Conservation (phyloP, 31 red algal species). For the Porphyra umbilicalis region DNA sequence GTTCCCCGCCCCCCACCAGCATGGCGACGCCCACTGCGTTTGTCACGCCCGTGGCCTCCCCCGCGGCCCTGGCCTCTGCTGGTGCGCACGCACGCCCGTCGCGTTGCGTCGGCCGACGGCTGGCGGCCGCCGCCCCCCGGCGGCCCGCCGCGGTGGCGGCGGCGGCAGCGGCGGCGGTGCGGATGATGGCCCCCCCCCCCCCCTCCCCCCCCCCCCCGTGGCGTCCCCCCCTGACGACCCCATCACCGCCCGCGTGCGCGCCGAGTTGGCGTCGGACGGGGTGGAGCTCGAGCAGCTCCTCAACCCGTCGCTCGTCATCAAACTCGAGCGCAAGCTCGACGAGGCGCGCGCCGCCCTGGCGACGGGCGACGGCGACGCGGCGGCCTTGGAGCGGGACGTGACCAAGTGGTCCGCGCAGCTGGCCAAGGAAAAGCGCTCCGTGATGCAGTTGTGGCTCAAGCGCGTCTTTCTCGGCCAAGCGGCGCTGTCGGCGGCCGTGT, state of each 20-base stretch:
- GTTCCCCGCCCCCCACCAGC: background rate
- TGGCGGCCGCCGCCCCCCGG: too few species aligned
- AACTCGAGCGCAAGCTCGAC: conserved; percentile 51
- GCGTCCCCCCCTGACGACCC: conserved; percentile 33
- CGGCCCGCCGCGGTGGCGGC: background rate
- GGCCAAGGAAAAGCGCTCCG: conserved; percentile 45
- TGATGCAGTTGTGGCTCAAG: conserved; percentile 83
- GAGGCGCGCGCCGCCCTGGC: background rate
- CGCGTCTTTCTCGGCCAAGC: conserved; percentile 65
- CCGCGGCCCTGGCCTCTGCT: background rate
- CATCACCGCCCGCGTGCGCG: conserved; percentile 36
- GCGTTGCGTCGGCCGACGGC: background rate
- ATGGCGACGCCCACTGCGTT: background rate
- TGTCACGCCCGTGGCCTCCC: background rate
- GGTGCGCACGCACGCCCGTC: background rate
- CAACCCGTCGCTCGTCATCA: conserved; percentile 56
- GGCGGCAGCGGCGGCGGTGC: background rate
- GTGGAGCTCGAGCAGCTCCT: conserved; percentile 74
- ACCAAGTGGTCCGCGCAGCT: conserved; percentile 2
- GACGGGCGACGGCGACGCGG: background rate
- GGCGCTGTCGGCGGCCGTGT: conserved; percentile 27
- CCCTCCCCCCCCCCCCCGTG: conserved; percentile 5
- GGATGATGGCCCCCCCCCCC: background rate
- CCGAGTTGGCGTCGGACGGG: conserved; percentile 47
- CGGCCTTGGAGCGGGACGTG: background rate